Conservation (phyloP, 108 stramenopile species). For the Aurantiochytrium sp. region DNA sequence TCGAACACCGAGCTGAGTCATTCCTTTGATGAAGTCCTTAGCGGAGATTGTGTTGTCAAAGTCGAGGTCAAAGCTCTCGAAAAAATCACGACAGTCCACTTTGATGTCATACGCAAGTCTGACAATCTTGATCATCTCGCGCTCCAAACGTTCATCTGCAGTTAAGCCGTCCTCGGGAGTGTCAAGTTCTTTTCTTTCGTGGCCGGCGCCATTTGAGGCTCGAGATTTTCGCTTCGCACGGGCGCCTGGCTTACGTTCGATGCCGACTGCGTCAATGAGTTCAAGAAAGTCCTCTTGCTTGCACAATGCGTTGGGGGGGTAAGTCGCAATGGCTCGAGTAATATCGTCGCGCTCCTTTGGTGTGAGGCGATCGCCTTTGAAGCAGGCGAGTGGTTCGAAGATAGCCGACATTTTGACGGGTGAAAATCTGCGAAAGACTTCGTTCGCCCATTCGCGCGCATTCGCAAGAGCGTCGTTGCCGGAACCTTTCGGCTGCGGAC, state of each 20-base stretch:
- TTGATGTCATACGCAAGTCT: neutral
- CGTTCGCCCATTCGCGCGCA: too few relatives aligned
- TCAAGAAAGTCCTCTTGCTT: neutral
- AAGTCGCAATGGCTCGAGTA: neutral
- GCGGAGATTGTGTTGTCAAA: neutral
- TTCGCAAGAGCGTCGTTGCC: too few relatives aligned
- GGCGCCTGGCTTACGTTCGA: neutral
- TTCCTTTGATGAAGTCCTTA: neutral
- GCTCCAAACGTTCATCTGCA: neutral
- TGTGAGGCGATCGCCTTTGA: neutral
- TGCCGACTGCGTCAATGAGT: neutral
- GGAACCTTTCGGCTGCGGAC: neutral
- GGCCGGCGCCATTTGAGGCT: too few relatives aligned
- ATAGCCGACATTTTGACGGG: neutral
- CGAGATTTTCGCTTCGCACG: too few relatives aligned
- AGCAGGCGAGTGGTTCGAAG: neutral
- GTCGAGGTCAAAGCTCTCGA: neutral
- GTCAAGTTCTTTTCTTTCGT: too few relatives aligned
- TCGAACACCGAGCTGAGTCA: neutral
- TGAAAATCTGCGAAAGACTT: neutral
- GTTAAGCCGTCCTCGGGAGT: neutral
- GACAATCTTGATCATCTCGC: neutral
- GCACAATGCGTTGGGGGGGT: neutral
- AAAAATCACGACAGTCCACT: neutral
- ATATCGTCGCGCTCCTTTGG: neutral